Evolutionary conservation across 2,329 filamentous ascomycete species (phyloP).

Genomic region (Trichoderma koningiopsis): DNA sequence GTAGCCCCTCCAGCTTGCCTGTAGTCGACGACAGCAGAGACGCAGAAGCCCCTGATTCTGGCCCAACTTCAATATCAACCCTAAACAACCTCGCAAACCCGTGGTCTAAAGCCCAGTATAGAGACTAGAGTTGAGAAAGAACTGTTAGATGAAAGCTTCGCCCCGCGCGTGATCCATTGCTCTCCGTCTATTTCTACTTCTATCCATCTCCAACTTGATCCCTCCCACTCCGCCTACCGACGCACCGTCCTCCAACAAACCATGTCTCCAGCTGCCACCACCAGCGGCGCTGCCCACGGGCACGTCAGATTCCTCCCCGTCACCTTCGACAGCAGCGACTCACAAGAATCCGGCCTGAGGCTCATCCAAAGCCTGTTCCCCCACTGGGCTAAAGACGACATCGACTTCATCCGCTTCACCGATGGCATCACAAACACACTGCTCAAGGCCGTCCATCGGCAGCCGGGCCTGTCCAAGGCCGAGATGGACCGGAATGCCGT

Average conservation of each 20-base stretch:
- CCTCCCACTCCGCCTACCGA: background rate
- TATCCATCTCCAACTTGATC: background rate
- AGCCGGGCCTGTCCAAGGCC: constrained; percentile 65
- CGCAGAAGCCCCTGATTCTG: background rate
- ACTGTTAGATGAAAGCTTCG: background rate
- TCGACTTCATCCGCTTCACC: constrained; percentile 89
- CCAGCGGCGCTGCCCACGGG: constrained; percentile 40
- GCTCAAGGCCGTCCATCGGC: constrained; percentile 73
- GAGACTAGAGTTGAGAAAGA: background rate
- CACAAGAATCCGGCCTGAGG: constrained; percentile 74
- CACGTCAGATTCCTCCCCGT: constrained; percentile 69
- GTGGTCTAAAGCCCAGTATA: constrained; percentile 2
- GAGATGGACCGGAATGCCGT: constrained; percentile 83
- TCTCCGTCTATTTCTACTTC: background rate
- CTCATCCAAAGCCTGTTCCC: constrained; percentile 80
- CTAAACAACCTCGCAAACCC: constrained; percentile 1
- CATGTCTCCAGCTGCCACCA: constrained; percentile 41
- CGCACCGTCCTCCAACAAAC: constrained; percentile 30
- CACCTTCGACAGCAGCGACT: constrained; percentile 75
- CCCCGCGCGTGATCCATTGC: background rate
- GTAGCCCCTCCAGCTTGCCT: background rate
- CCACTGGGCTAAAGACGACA: constrained; percentile 74
- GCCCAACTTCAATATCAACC: background rate
- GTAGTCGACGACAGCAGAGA: background rate
- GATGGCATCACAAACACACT: constrained; percentile 98